Evolutionary conservation across 1,139 yeast genomes (phyloP), one percentile per base, ranked within the genome.

Genomic region (Eremothecium gossypii): DNA sequence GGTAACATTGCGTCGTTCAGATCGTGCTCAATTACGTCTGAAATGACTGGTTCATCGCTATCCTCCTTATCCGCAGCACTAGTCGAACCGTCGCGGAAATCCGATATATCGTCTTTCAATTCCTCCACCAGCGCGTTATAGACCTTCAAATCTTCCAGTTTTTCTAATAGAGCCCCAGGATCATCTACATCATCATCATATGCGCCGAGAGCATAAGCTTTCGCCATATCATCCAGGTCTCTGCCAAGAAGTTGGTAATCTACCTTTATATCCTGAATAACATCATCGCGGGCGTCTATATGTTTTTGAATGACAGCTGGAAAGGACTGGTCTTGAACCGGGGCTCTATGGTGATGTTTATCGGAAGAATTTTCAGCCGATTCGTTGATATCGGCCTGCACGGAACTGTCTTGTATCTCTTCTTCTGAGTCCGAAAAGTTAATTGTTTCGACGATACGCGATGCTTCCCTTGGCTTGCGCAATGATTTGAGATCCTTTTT

Each of bases 151-250:
- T 80, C 87, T 10, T 67, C 69, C 12, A 77, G 47, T 42, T 68
- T 63, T 45, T 76, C 74, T 28, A 80, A 72, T 1, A 80, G 72
- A 4, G 77, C 74, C 0, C 83, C 84, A 7, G 71, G 70, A 1
- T 76, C 68, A 30, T 65, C 72, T 9, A 76, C 69, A 49, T 79
- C 83, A 48, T 74, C 81, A 49, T 77, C 82, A 53, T 76, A 78
- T 51, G 73, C 58, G 1, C 83, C 84, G 36, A 70, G 52, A n/a
- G 68, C 64, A 49, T 79, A 79, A 0, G 82, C 83, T 45, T 69
- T 67, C 0, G 76, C 83, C 81, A 78, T 74, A 3, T 74, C 67
- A 41, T 77, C 80, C 49, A 73, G 44, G 47, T 75, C 71, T 38
- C 64, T 64, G 29, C 68, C 69, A 38, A 74, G 49, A 6, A 66